Conservation (phyloP, 768 basidiomycete species). For the Gautieria morchelliformis region DNA sequence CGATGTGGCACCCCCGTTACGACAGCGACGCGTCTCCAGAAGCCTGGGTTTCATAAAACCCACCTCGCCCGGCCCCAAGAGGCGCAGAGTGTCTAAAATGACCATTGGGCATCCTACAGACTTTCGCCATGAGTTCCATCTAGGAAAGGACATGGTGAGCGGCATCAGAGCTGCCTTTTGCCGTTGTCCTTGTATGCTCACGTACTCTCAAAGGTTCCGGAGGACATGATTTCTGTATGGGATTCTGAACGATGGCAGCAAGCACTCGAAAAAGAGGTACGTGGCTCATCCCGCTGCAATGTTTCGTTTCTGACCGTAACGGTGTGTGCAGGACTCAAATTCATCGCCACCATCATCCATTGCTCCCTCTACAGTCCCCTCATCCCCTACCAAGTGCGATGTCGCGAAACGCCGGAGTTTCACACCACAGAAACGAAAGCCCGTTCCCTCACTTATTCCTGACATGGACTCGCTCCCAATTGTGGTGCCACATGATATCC, state of each 20-base stretch:
- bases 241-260: conserved; percentile 4
- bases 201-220: not conserved
- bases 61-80: not conserved
- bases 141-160: conserved; percentile 14
- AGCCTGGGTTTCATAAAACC: conserved; percentile 8
- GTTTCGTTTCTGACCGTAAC: not conserved
- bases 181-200: not conserved
- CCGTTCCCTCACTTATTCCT: conserved; percentile 7
- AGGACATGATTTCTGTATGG: not conserved
- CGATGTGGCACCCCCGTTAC: not conserved
- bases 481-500: not conserved
- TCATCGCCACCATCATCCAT: not conserved
- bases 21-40: conserved; percentile 1
- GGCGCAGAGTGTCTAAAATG: conserved; percentile 10
- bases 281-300: not conserved
- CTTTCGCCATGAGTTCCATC: conserved; percentile 14
- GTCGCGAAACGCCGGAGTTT: conserved; percentile 1
- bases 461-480: not conserved
- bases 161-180: too few species aligned
- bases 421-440: conserved; percentile 10
- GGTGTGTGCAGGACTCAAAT: not conserved
- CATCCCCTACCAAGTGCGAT: not conserved
- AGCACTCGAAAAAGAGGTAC: not conserved
- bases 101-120: conserved; percentile 12
- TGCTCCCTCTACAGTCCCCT: not conserved